Base-by-base conservation (phyloP, 495 filamentous ascomycete species). In the Cercophora samala region DNA sequence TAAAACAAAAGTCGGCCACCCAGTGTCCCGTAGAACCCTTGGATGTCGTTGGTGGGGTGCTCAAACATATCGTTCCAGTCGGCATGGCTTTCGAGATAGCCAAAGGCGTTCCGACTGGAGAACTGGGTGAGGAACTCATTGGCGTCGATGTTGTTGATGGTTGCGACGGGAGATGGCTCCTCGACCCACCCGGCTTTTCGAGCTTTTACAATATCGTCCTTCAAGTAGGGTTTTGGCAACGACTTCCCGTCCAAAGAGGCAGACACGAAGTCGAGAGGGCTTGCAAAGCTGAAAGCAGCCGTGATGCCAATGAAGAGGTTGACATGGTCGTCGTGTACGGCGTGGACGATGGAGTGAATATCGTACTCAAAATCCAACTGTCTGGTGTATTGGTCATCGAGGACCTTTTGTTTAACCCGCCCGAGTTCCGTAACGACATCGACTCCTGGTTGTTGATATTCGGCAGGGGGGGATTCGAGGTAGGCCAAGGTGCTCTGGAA, bases 401-500 rank as follows among this genome's bases (percentile, higher is more conserved):
- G 70, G 29, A 83, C 78, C 18, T 80, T 75, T n/a, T 73, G 62
- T 62, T 80, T 65, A 22, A 88, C 80, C 2, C 65, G 32, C 42
- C 80, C 76, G 23, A 89, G 73, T 1, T 75, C 80, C 6, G 72
- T 77, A 6, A 82, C 5, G 4, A 88, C 71, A 70, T 89, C 86
- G 11, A 84, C 72, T 2, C 79, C 66, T 3, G 83, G 85, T 69
- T 86, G 83, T 42, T 82, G 79, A 72, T 88, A 89, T 18, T 78
- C 80, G 18, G 76, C 63, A 1, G 86, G 85, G 11, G 87, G 87
- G 37, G 81, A 77, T 72, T 84, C 86, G 9, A 88, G 75, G 71
- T 84, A 84, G 21, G 79, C 78, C 19, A 86, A 60, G 0, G 85
- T 88, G 29, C 77, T 83, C 65, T 88, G 86, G 60, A 87, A 87